Percentiles rank a stretch among this genome's conserved stretches.
phyloP scores from a whole-genome alignment of 1,139 yeast species.

The Scheffersomyces illinoinensis region DNA sequence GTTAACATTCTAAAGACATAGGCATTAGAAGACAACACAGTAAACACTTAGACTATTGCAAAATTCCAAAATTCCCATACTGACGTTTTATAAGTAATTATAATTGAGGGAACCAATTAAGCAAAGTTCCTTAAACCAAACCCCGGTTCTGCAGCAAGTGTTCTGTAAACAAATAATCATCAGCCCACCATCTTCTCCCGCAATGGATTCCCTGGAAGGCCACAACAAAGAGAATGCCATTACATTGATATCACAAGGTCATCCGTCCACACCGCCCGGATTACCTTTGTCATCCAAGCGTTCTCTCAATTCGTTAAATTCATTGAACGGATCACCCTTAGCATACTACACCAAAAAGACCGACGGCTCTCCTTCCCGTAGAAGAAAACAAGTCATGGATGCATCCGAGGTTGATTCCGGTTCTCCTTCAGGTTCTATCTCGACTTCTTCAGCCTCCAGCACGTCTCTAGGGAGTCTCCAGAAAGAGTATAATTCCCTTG shows the following conservation, averaged over 20 bases:
- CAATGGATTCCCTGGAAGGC: background rate
- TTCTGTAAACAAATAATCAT: background rate
- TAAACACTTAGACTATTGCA: background rate
- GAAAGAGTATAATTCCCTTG: conserved; percentile 12
- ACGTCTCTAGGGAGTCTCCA: conserved; percentile 5
- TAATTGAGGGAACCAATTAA: background rate
- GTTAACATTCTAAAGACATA: background rate
- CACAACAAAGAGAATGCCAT: conserved; percentile 12
- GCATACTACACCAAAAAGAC: background rate
- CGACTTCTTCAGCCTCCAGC: background rate
- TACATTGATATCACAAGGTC: conserved; percentile 10
- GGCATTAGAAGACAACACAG: background rate
- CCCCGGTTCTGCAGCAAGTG: background rate
- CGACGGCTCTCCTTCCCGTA: background rate
- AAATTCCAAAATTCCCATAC: background rate
- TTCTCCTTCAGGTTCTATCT: background rate
- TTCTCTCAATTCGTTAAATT: conserved; percentile 7
- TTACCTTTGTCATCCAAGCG: conserved; percentile 10
- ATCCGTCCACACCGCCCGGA: conserved; percentile 3
- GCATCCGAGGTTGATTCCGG: background rate
- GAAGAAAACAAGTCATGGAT: background rate
- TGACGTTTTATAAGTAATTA: no score
- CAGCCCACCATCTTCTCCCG: background rate
- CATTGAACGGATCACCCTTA: background rate
- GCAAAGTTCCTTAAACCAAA: no score